These are phyloP conservation scores for Pichia sp. DNA, from an alignment of 1,139 yeast species.

Conservation along the genomic window DNA sequence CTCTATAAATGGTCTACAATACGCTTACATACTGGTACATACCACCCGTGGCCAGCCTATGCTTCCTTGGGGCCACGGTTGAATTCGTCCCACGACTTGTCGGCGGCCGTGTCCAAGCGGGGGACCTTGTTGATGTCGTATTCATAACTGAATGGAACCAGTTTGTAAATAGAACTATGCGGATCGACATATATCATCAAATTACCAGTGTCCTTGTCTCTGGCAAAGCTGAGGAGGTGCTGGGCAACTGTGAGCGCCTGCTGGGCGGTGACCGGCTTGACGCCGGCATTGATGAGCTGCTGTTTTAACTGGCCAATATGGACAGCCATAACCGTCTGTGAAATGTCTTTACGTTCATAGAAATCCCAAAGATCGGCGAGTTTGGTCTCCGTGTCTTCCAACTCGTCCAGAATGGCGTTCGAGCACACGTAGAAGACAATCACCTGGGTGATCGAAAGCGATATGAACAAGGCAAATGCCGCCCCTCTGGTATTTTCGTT, in stretches of 20 bases:
- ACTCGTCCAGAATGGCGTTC: slow-evolving; percentile 8
- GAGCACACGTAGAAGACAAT: slow-evolving; percentile 1
- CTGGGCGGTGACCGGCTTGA: slow-evolving; percentile 17
- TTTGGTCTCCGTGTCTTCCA: slow-evolving; percentile 11
- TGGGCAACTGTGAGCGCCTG: slow-evolving; percentile 17
- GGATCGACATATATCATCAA: slow-evolving; percentile 18
- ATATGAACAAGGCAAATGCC: not conserved
- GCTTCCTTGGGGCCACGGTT: not conserved
- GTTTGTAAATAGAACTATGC: slow-evolving; percentile 12
- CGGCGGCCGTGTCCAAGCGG: slow-evolving; percentile 6
- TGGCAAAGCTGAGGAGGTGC: slow-evolving; percentile 14
- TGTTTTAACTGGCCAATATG: slow-evolving; percentile 23
- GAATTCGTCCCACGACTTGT: slow-evolving; percentile 10
- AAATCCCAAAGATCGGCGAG: slow-evolving; percentile 12
- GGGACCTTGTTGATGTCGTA: slow-evolving; percentile 17
- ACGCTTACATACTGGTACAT: no score
- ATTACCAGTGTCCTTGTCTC: slow-evolving; percentile 17
- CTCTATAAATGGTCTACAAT: no score
- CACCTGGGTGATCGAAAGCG: slow-evolving; percentile 2
- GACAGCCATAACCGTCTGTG: slow-evolving; percentile 25
- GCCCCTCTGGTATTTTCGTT: slow-evolving; percentile 7
- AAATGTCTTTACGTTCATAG: slow-evolving; percentile 21
- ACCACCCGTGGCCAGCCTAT: not conserved
- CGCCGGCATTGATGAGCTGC: slow-evolving; percentile 18
- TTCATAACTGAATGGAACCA: slow-evolving; percentile 23